Evolutionary conservation across 148 eudicot genomes (phyloP), one percentile per base, ranked within the genome.

Genomic region (Drosera capensis): DNA sequence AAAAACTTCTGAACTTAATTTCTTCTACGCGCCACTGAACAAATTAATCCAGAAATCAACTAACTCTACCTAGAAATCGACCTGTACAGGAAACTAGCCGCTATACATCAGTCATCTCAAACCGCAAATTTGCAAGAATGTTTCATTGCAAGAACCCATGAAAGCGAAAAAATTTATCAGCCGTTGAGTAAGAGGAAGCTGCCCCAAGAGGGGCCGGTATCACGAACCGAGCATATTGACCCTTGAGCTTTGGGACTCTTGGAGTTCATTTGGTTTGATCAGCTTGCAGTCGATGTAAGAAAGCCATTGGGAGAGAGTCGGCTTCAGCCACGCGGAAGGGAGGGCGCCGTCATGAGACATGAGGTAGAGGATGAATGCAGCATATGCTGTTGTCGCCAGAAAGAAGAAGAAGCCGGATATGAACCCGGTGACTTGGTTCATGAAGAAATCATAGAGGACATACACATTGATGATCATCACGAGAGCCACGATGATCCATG

Each of bases 391-490:
- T 26, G 77, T 64, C 3, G 45, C 57, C 11, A 52, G 17, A 43
- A 71, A 55, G 5, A 70, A 67, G 2, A 62, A 11, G 14, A 71
- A 14, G 20, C 75, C 74, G 49, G 49, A 44, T 14, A 66, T 17
- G 14, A 71, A 12, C 16, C 94, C 97, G 2, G 45, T 36, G 23
- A 83, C 70, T 18, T 59, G 62, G 37, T 78, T 68, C 18, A 63
- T 23, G 62, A 73, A 78, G 54, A 88, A 83, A 55, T 88, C 83
- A n/a, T 71, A 31, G 42, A 88, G 42, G 16, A 88, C 84, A 39
- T 88, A 88, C 7, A 71, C 70, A 24, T 88, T 88, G 28, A 83
- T 88, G 52, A 64, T 76, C 60, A 88, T 80, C 52, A 88, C 94
- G 20, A 84, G 29, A 3, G 66, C 71, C 46, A 78, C 67, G 19